Evolutionary conservation across 2,329 filamentous ascomycete species (phyloP).

Genomic region (Triangularia verruculosa): DNA sequence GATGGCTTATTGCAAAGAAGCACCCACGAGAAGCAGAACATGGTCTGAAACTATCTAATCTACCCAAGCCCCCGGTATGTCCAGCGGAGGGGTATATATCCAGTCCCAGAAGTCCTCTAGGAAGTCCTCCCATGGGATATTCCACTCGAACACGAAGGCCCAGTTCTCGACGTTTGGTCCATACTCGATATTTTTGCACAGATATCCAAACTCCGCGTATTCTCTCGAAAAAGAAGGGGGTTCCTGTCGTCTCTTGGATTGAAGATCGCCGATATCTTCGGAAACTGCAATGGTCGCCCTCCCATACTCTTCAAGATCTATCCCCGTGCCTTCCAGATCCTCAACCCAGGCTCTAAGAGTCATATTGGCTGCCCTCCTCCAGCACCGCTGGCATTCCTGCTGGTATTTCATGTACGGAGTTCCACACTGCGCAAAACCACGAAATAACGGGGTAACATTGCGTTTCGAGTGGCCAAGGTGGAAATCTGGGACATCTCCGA

Average conservation of each 20-base stretch:
- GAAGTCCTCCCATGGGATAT: constrained; percentile 5
- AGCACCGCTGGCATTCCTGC: not conserved
- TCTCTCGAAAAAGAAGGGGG: no score
- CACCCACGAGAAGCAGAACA: not conserved
- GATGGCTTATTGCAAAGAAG: not conserved
- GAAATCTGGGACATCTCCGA: not conserved
- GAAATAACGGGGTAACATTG: not conserved
- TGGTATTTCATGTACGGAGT: not conserved
- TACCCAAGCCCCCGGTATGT: constrained; percentile 8
- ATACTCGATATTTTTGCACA: constrained; percentile 7
- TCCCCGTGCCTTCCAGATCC: constrained; percentile 1
- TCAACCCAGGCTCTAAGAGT: not conserved
- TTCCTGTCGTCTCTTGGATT: not conserved
- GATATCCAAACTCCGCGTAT: not conserved
- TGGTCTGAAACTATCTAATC: not conserved
- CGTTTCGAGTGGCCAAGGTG: not conserved
- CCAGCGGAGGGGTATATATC: constrained; percentile 4
- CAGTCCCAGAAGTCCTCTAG: constrained; percentile 8
- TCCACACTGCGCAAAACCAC: not conserved
- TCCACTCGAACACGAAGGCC: constrained; percentile 9
- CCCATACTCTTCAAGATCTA: constrained; percentile 8
- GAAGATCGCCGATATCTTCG: not conserved
- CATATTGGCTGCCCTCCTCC: not conserved
- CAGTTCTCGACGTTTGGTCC: constrained; percentile 6
- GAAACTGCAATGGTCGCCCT: not conserved